Percentiles rank a stretch among this genome's conserved stretches.
These are phyloP conservation scores for Pseudocercospora cruenta DNA, from an alignment of 2,329 filamentous ascomycete species.

Conservation along the genomic window DNA sequence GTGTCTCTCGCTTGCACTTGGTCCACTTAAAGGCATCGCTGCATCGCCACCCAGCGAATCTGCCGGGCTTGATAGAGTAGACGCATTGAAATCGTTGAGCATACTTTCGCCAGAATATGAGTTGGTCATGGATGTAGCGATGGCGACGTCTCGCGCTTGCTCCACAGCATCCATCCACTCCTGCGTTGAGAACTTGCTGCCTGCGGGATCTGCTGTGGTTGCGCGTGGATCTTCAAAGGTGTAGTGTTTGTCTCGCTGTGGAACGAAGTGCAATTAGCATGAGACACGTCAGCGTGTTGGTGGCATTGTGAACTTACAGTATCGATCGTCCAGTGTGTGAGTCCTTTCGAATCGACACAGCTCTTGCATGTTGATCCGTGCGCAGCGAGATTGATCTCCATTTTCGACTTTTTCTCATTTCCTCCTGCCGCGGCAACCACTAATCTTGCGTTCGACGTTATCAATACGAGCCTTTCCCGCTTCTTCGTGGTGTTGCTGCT, in stretches of 20 bases:
- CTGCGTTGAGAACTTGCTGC: slow-evolving; percentile 70
- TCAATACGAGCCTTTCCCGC: slow-evolving; percentile 87
- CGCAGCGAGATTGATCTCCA: slow-evolving; percentile 81
- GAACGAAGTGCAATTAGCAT: slow-evolving; percentile 9
- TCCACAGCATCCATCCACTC: slow-evolving; percentile 94
- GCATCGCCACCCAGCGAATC: slow-evolving; percentile 68
- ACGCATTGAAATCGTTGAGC: slow-evolving; percentile 46
- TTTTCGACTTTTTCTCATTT: slow-evolving; percentile 93
- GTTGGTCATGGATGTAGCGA: slow-evolving; percentile 64
- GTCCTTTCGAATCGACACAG: slow-evolving; percentile 82
- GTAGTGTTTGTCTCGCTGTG: slow-evolving; percentile 82
- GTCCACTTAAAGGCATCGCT: slow-evolving; percentile 37
- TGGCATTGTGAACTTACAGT: slow-evolving; percentile 67
- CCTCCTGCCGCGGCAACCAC: slow-evolving; percentile 89
- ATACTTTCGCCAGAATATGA: slow-evolving; percentile 63
- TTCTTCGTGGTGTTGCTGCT: slow-evolving; percentile 90
- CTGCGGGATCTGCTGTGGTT: slow-evolving; percentile 64
- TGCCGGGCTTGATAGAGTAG: slow-evolving; percentile 71
- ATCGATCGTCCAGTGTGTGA: slow-evolving; percentile 87
- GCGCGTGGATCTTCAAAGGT: slow-evolving; percentile 92
- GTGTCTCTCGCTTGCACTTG: slow-evolving; percentile 31
- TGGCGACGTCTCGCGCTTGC: slow-evolving; percentile 79
- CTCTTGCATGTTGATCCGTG: slow-evolving; percentile 78
- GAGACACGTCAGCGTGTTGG: slow-evolving; percentile 24
- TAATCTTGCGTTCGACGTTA: slow-evolving; percentile 88